Evolutionary conservation across 768 basidiomycete genomes (phyloP), one percentile per base, ranked within the genome.

Genomic region (Amanita fuliginea): DNA sequence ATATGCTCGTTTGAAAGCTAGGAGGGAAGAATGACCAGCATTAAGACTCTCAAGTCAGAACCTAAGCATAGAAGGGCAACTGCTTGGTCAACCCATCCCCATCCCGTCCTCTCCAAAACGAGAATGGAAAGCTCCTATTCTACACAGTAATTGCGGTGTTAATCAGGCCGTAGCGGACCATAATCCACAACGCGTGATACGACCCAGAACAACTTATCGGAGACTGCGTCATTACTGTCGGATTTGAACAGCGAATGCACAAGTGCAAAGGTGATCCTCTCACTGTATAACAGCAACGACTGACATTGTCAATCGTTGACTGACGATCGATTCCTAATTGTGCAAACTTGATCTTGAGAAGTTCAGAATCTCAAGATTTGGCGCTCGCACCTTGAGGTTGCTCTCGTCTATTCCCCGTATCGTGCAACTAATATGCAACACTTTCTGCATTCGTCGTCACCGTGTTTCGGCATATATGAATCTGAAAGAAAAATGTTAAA

Each of bases 311-410:
- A 48, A 19, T 41, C 36, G 36, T 39, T 48, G 16, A 48, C 36
- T 26, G 37, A 48, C 47, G 47, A 48, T 48, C 47, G 47, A 48
- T 48, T 39, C 47, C 47, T 18, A 4, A 4, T 26, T 24, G 5
- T 30, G 37, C 18, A 28, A 40, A 28, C 34, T 48, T 40, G 37
- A 40, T 30, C 47, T 48, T 48, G 39, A 28, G 47, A 48, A 48
- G 34, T 37, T 48, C 34, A 47, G 46, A 47, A 45, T 35, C 33
- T 37, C 19, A 13, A 37, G 36, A 22, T 33, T 40, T 39, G 9
- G 13, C 47, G 11, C 26, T 48, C 39, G 19, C 47, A 36, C 8
- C 35, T 21, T 21, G 30, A 33, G 16, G 8, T 28, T 33, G 16
- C 6, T 33, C 30, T 30, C 10, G 9, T 33, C 44, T 22, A 35